Base-by-base conservation (phyloP, 257 asterid species). In the Avicennia marina region DNA sequence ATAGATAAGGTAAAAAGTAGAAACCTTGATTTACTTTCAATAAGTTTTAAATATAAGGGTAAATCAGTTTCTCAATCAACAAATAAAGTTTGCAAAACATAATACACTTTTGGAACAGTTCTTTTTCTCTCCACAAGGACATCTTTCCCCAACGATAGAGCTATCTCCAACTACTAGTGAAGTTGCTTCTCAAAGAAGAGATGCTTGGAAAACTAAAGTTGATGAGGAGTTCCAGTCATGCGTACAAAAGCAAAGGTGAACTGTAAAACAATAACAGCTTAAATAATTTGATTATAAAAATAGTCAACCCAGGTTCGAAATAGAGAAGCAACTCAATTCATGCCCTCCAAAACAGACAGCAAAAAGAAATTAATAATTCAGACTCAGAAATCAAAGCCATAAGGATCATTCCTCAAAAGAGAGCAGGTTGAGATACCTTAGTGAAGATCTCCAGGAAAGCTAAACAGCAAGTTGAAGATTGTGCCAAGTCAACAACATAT, bases 341-440 rank as follows among this genome's bases (percentile, higher is more conserved):
- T 19, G 56, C 54, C 25, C 50, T 21, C 57, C 42, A 24, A 58
- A 34, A 53, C 40, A 41, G 19, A 26, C 4, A 59, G 43, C 61
- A n/a, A 46, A 18, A 21, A 53, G 25, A 16, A 44, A 21, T 18
- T 8, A 32, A 59, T 1, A 13, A 20, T 12, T 11, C 56, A 58
- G 29, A 16, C 54, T 19, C 18, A 38, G 25, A 50, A 56, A 39
- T 21, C 18, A 48, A 50, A 60, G 31, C 13, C 27, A 16, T 31
- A 25, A 39, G 2, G 19, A 46, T 24, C 18, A 21, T 6, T 25
- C 6, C 9, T 38, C 25, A 38, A 60, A 51, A 45, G 31, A n/a
- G n/a, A n/a, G 58, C 17, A 39, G 21, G 22, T 19, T 4, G 55
- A 50, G 52, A 62, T 72, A 72, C 73, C 78, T 72, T 44, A 26